phyloP scores from a whole-genome alignment of 2,329 filamentous ascomycete species.

The Monosporascus sp. region DNA sequence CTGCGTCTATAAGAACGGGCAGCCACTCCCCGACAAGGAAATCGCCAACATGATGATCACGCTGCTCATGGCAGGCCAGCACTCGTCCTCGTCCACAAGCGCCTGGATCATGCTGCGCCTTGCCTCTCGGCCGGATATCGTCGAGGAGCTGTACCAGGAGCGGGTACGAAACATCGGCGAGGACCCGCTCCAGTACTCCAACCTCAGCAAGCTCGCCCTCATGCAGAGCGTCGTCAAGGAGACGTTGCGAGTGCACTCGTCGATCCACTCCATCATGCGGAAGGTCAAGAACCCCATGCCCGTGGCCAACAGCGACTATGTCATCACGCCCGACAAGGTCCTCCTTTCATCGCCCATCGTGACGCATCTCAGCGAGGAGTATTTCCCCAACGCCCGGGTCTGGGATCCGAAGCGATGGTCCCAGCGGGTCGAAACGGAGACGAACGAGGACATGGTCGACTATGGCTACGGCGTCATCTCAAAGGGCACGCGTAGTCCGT shows the following conservation, averaged over 20 bases:
- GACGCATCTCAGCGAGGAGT: constrained; percentile 62
- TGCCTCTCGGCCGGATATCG: constrained; percentile 68
- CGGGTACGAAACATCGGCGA: constrained; percentile 68
- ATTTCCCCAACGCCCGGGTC: constrained; percentile 74
- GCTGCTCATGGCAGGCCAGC: constrained; percentile 85
- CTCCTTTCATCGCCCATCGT: constrained; percentile 83
- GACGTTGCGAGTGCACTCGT: constrained; percentile 83
- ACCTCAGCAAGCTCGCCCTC: constrained; percentile 71
- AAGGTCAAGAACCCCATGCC: constrained; percentile 85
- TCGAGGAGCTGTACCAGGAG: constrained; percentile 78
- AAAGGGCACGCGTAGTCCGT: constrained; percentile 85
- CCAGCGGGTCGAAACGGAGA: constrained; percentile 45
- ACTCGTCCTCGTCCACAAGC: constrained; percentile 78
- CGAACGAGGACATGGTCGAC: constrained; percentile 72
- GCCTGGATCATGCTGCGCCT: constrained; percentile 82
- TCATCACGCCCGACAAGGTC: constrained; percentile 73
- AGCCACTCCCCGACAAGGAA: constrained; percentile 72
- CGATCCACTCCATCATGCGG: constrained; percentile 92
- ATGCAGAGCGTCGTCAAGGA: constrained; percentile 85
- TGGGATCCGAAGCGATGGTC: constrained; percentile 92
- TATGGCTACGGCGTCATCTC: constrained; percentile 91
- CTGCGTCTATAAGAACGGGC: constrained; percentile 78
- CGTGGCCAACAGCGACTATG: constrained; percentile 74
- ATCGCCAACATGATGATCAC: constrained; percentile 93
- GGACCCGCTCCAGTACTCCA: constrained; percentile 66